A percentile compares a stretch with the other conserved stretches of the same genome.
Conservation (phyloP, 2,329 filamentous ascomycete species). For the Cucurbitaria berberidis region DNA sequence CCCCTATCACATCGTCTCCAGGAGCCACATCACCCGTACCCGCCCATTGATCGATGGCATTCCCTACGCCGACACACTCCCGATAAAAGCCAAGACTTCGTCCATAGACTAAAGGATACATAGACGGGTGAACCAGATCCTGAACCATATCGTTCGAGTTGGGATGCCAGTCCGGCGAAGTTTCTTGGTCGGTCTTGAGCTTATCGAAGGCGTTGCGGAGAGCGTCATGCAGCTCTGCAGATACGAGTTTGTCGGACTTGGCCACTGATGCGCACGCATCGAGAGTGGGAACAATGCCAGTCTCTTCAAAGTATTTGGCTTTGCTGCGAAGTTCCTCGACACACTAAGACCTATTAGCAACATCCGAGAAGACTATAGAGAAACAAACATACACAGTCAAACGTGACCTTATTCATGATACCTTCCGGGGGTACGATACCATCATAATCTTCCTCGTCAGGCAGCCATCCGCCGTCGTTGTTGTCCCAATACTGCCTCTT, state of each 20-base stretch:
- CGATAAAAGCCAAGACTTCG: constrained; percentile 51
- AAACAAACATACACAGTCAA: constrained; percentile 20
- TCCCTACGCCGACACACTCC: constrained; percentile 33
- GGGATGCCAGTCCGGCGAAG: constrained; percentile 63
- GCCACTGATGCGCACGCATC: constrained; percentile 55
- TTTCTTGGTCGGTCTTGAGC: constrained; percentile 56
- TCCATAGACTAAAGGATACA: constrained; percentile 66
- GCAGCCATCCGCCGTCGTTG: background rate
- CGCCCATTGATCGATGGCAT: constrained; percentile 34
- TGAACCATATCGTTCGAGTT: constrained; percentile 63
- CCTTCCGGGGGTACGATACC: constrained; percentile 4
- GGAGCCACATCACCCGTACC: constrained; percentile 39
- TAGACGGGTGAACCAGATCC: constrained; percentile 68
- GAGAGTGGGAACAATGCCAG: constrained; percentile 53
- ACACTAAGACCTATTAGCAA: constrained; percentile 16
- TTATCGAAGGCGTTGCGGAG: constrained; percentile 54
- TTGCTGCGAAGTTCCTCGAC: constrained; percentile 58
- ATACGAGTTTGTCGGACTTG: constrained; percentile 61
- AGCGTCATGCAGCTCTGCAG: constrained; percentile 46
- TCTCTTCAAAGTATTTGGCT: constrained; percentile 52
- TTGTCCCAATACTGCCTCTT: constrained; percentile 12
- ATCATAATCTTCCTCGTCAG: background rate
- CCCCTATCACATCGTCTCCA: background rate
- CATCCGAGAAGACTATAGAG: background rate
- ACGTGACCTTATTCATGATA: constrained; percentile 18